phyloP scores from a whole-genome alignment of 164 flowering plant species.

The Chimonanthus salicifolius region DNA sequence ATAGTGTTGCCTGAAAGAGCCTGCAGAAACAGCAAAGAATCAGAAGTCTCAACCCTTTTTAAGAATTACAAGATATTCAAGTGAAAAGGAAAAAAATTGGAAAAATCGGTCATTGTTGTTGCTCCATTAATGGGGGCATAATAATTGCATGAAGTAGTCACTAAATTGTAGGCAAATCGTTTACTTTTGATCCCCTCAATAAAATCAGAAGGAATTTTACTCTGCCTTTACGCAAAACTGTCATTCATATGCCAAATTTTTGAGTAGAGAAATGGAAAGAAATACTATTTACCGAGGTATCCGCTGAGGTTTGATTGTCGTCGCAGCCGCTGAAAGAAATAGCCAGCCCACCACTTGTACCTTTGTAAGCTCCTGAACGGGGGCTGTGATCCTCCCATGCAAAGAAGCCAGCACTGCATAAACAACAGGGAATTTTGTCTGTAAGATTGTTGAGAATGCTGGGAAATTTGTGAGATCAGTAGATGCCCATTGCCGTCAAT shows the following conservation, averaged over 20 bases:
- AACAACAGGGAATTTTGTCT: background rate
- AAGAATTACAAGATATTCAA: background rate
- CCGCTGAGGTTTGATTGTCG: slow-evolving; percentile 53
- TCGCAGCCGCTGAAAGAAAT: slow-evolving; percentile 60
- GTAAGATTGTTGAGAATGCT: too few relatives aligned
- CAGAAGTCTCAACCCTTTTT: background rate
- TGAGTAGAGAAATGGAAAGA: background rate
- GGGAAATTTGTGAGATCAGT: too few relatives aligned
- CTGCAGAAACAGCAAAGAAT: slow-evolving; percentile 21
- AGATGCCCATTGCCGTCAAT: too few relatives aligned
- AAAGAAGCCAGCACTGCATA: slow-evolving; percentile 39
- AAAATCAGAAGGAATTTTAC: background rate
- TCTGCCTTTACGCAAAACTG: background rate
- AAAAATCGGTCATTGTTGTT: too few relatives aligned
- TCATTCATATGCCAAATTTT: background rate
- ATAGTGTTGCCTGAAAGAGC: slow-evolving; percentile 31
- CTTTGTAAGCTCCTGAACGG: slow-evolving; percentile 31
- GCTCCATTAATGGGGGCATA: background rate
- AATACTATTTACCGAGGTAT: slow-evolving; percentile 31
- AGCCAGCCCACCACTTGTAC: slow-evolving; percentile 64
- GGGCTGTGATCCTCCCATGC: slow-evolving; percentile 51
- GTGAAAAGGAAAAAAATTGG: background rate
- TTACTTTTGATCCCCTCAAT: too few relatives aligned
- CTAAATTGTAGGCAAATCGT: background rate
- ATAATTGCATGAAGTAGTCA: background rate